Percentiles rank a stretch among this genome's conserved stretches.
phyloP scores from a whole-genome alignment of 2,329 filamentous ascomycete genomes.

The Trichoderma citrinoviride region DNA sequence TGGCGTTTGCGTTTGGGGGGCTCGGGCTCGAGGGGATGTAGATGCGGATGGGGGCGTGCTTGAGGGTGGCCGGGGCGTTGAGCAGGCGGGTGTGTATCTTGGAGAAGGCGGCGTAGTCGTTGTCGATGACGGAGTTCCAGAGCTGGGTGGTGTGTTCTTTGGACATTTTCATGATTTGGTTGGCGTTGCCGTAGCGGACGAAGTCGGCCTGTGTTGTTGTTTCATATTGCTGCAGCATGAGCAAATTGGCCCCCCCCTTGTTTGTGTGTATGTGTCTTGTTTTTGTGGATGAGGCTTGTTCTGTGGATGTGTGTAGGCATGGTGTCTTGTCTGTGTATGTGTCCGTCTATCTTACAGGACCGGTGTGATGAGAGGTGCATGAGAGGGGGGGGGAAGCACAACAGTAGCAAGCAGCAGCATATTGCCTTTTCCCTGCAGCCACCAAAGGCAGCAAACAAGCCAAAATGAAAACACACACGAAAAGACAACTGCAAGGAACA shows the following conservation, averaged over 20 bases:
- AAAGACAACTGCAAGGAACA: no score
- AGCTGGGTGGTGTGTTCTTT: conserved; percentile 79
- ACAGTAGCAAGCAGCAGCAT: not conserved
- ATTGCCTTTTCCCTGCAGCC: not conserved
- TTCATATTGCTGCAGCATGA: conserved; percentile 5
- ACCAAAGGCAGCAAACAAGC: not conserved
- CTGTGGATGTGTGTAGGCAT: no score
- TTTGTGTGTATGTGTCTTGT: no score
- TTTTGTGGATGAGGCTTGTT: no score
- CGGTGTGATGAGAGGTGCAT: not conserved
- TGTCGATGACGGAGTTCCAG: conserved; percentile 76
- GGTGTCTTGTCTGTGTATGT: not conserved
- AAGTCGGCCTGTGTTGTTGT: conserved; percentile 69
- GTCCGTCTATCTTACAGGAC: not conserved
- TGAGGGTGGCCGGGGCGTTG: conserved; percentile 69
- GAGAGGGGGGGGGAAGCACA: not conserved
- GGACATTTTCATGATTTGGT: conserved; percentile 84
- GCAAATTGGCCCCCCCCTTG: no score
- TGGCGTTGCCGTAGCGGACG: conserved; percentile 80
- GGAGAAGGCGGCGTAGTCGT: conserved; percentile 70
- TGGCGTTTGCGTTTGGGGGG: conserved; percentile 41
- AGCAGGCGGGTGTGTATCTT: conserved; percentile 75
- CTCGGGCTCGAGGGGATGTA: conserved; percentile 73
- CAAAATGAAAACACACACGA: not conserved
- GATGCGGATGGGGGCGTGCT: conserved; percentile 81